Percentiles rank a stretch among this genome's conserved stretches.
Evolutionary conservation across 495 filamentous ascomycete genomes (phyloP).

Genomic region (Cercophora newfieldiana): DNA sequence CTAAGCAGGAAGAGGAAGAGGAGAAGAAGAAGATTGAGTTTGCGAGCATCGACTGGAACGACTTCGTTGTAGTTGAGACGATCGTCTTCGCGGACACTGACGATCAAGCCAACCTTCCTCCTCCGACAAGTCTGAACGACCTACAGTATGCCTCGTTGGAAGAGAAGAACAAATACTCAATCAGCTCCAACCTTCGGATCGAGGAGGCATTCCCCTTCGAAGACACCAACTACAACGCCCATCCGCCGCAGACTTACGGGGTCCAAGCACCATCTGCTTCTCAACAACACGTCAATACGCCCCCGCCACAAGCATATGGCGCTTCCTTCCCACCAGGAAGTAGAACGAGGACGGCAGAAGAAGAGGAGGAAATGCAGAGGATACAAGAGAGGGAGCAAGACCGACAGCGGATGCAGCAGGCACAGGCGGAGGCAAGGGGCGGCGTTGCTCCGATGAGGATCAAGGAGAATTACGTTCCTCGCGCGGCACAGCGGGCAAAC

Average conservation of each 20-base stretch:
- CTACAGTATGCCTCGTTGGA: slow-evolving; percentile 92
- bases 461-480: slow-evolving; percentile 85
- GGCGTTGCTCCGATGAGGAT: slow-evolving; percentile 83
- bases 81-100: slow-evolving; percentile 91
- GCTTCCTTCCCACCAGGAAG: slow-evolving; percentile 25
- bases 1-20: slow-evolving; percentile 83
- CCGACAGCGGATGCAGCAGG: slow-evolving; percentile 69
- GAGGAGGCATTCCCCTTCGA: slow-evolving; percentile 94
- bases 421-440: slow-evolving; percentile 73
- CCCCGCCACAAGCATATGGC: slow-evolving; percentile 38
- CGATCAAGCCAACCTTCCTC: slow-evolving; percentile 81
- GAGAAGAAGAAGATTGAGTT: slow-evolving; percentile 84
- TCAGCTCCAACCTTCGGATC: slow-evolving; percentile 77
- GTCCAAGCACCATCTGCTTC: slow-evolving; percentile 28
- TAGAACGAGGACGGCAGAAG: slow-evolving; percentile 37
- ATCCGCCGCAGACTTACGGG: slow-evolving; percentile 32
- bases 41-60: slow-evolving; percentile 95
- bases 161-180: slow-evolving; percentile 86
- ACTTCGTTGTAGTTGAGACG: slow-evolving; percentile 94
- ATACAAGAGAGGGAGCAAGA: slow-evolving; percentile 69
- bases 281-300: slow-evolving; percentile 40
- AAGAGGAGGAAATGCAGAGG: slow-evolving; percentile 66
- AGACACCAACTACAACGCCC: slow-evolving; percentile 47
- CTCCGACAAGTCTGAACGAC: slow-evolving; percentile 84
- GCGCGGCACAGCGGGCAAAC: slow-evolving; percentile 71